A percentile compares a stretch with the other conserved stretches of the same genome.
phyloP scores from a whole-genome alignment of 257 asterid species.

The Handroanthus guayacan region DNA sequence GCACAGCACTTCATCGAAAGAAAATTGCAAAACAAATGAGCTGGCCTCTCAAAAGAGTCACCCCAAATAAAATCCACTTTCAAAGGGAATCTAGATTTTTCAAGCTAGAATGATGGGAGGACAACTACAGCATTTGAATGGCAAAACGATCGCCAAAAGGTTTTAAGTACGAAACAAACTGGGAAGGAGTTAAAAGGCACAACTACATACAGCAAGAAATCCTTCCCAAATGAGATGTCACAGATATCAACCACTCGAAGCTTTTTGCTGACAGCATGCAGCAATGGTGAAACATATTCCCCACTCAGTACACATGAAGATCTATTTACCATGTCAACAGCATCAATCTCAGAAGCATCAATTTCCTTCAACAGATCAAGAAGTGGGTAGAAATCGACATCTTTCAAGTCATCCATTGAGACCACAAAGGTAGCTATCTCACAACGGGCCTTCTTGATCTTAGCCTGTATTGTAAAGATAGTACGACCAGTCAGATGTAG shows the following conservation, averaged over 20 bases:
- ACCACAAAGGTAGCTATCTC: conserved; percentile 58
- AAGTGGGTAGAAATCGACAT: conserved; percentile 75
- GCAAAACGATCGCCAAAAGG: conserved; percentile 10
- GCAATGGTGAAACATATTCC: conserved; percentile 62
- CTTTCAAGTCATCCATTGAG: conserved; percentile 71
- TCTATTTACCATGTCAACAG: conserved; percentile 78
- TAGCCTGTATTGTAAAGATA: conserved; percentile 63
- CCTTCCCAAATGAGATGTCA: conserved; percentile 81
- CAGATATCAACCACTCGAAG: conserved; percentile 85
- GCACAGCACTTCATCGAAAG: conserved; percentile 15
- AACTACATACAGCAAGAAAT: conserved; percentile 74
- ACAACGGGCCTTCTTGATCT: conserved; percentile 65
- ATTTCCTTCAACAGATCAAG: conserved; percentile 62
- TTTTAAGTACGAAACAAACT: conserved; percentile 14
- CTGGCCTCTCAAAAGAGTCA: conserved; percentile 2
- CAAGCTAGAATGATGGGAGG: conserved; percentile 15
- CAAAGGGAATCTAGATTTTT: background rate
- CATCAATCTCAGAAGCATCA: conserved; percentile 83
- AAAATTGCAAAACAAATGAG: background rate
- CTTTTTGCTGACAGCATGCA: conserved; percentile 73
- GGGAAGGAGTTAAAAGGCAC: conserved; percentile 26
- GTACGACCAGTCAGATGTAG: conserved; percentile 15
- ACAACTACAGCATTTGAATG: conserved; percentile 20
- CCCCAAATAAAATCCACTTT: conserved; percentile 2
- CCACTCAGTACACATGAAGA: conserved; percentile 69